A percentile compares a stretch with the other conserved stretches of the same genome.
These are phyloP conservation scores for Nannizziopsis barbatae DNA, from an alignment of 2,329 filamentous ascomycete genomes.

Conservation along the genomic window DNA sequence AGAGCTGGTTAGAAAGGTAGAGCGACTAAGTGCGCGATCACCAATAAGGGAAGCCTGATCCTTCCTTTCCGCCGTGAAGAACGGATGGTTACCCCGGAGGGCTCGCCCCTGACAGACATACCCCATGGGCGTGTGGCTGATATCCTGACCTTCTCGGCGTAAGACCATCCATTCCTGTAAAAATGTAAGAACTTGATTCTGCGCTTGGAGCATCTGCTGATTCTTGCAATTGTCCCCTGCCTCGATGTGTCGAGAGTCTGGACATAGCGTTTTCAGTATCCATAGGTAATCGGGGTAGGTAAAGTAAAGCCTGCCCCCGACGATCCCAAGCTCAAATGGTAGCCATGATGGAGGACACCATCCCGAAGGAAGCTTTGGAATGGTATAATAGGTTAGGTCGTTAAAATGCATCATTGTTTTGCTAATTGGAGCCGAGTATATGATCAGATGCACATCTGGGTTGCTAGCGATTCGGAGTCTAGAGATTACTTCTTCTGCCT, in stretches of 20 bases:
- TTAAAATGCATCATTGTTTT: conserved; percentile 51
- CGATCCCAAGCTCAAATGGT: conserved; percentile 47
- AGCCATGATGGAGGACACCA: conserved; percentile 45
- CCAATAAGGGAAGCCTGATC: neutral
- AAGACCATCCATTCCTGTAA: conserved; percentile 27
- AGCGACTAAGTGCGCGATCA: too few species aligned
- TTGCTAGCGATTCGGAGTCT: conserved; percentile 24
- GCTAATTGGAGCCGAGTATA: conserved; percentile 51
- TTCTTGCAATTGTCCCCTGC: neutral
- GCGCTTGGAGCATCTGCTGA: neutral
- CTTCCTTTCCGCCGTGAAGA: conserved; percentile 17
- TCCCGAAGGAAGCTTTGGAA: conserved; percentile 37
- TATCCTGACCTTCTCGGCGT: conserved; percentile 27
- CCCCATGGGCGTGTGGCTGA: conserved; percentile 28
- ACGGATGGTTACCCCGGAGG: conserved; percentile 22
- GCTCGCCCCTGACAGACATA: conserved; percentile 24
- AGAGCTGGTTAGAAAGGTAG: too few species aligned
- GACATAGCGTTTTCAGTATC: conserved; percentile 8
- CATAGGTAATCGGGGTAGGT: conserved; percentile 16
- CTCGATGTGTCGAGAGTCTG: neutral
- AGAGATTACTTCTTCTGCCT: conserved; percentile 46
- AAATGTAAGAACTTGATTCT: conserved; percentile 18
- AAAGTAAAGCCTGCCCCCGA: conserved; percentile 49
- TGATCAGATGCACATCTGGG: conserved; percentile 37
- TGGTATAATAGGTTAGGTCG: conserved; percentile 40